These are phyloP conservation scores for Cryptococcus sp. DNA, from an alignment of 1,284 basidiomycete species.

Conservation along the genomic window DNA sequence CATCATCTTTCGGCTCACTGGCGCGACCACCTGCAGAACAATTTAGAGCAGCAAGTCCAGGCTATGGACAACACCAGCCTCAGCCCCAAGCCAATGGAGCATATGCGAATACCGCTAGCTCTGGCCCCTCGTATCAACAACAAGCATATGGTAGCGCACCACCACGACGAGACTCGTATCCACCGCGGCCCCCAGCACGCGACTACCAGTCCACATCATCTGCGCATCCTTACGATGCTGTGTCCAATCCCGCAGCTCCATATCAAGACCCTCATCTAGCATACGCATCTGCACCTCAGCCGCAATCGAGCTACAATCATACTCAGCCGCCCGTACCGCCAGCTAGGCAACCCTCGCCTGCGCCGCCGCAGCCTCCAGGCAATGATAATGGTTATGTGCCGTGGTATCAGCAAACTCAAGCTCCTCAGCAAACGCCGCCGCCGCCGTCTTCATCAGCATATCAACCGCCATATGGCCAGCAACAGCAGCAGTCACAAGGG, in stretches of 20 bases:
- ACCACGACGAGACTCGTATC: conserved; percentile 14
- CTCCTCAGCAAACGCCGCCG: conserved; percentile 10
- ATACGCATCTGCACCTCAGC: conserved; percentile 8
- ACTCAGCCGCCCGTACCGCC: not conserved
- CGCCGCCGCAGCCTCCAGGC: conserved; percentile 1
- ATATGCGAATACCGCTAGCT: not conserved
- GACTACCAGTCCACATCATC: conserved; percentile 10
- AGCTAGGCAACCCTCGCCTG: not conserved
- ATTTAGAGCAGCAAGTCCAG: conserved; percentile 19
- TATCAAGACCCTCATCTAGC: conserved; percentile 1
- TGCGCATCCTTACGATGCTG: conserved; percentile 2
- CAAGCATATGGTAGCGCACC: conserved; percentile 1
- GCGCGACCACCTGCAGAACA: conserved; percentile 19
- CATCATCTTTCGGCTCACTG: conserved; percentile 28
- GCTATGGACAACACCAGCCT: conserved; percentile 10
- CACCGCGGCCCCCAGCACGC: conserved; percentile 8
- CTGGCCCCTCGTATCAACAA: conserved; percentile 1
- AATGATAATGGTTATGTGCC: conserved; percentile 38
- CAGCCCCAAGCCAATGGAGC: not conserved
- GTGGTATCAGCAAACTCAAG: conserved; percentile 49
- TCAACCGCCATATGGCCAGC: conserved; percentile 13
- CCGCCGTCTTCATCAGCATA: conserved; percentile 5
- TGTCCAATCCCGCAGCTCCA: too few species aligned
- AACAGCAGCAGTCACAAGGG: conserved; percentile 4
- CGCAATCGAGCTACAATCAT: conserved; percentile 5